phyloP scores from a whole-genome alignment of 352 stramenopile species.

The Globisporangium irregulare region DNA sequence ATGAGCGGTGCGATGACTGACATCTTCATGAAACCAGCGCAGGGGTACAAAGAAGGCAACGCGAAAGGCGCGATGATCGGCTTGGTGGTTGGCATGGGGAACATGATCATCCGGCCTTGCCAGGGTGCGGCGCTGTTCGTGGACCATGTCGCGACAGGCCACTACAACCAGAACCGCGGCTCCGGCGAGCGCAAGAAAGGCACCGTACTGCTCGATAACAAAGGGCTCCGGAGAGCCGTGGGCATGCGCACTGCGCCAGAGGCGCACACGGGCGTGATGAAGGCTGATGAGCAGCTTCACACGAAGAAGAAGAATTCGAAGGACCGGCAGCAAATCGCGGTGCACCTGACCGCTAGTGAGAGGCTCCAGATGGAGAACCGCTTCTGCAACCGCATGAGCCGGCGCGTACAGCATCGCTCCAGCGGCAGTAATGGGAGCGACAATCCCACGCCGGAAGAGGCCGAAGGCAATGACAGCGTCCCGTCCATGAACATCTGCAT shows the following conservation, averaged over 20 bases:
- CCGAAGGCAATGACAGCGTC: slow-evolving; percentile 23
- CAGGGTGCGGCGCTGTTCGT: slow-evolving; percentile 59
- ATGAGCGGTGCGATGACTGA: slow-evolving; percentile 60
- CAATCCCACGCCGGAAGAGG: too few relatives aligned
- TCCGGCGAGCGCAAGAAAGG: slow-evolving; percentile 45
- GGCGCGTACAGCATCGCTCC: too few relatives aligned
- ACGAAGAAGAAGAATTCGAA: slow-evolving; percentile 21
- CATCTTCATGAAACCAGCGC: slow-evolving; percentile 51
- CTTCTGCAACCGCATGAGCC: slow-evolving; percentile 24
- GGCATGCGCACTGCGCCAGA: slow-evolving; percentile 36
- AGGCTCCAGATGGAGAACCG: slow-evolving; percentile 31
- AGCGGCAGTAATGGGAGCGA: too few relatives aligned
- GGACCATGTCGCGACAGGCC: slow-evolving; percentile 60
- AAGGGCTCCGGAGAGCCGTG: slow-evolving; percentile 33
- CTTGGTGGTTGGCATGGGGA: slow-evolving; percentile 47
- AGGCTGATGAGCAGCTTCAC: slow-evolving; percentile 35
- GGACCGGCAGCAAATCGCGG: slow-evolving; percentile 37
- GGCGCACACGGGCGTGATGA: slow-evolving; percentile 51
- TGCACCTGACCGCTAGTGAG: slow-evolving; percentile 39
- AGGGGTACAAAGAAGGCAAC: slow-evolving; percentile 58
- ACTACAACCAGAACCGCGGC: slow-evolving; percentile 49
- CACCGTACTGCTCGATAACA: slow-evolving; percentile 45
- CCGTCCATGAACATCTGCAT: slow-evolving; percentile 72
- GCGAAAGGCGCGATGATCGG: slow-evolving; percentile 60
- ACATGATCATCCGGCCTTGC: slow-evolving; percentile 51